These are phyloP conservation scores for Neoarthrinium moseri DNA, from an alignment of 2,329 filamentous ascomycete genomes.

Conservation along the genomic window DNA sequence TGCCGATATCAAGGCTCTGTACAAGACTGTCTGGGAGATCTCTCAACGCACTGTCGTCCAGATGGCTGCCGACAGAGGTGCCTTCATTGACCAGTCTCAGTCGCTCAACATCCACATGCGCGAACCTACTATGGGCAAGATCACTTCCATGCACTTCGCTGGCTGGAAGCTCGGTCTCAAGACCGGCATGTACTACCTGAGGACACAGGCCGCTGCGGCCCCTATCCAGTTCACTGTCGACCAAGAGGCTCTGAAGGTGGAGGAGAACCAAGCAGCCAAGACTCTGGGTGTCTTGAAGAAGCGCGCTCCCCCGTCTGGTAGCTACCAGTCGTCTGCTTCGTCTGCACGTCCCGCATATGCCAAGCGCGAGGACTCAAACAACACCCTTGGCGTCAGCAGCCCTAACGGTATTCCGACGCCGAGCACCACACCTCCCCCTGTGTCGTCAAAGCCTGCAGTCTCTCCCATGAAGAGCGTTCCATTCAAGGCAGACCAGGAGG, in stretches of 20 bases:
- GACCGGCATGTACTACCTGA: conserved; percentile 99
- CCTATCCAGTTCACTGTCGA: conserved; percentile 99
- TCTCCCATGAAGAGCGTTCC: conserved; percentile 61
- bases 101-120: conserved; percentile 99
- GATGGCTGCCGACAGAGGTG: conserved; percentile 97
- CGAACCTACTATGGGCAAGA: conserved; percentile 99
- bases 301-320: conserved; percentile 58
- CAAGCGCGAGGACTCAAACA: conserved; percentile 51
- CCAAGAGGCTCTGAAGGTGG: conserved; percentile 87
- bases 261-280: conserved; percentile 75
- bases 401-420: conserved; percentile 68
- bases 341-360: conserved; percentile 42
- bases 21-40: conserved; percentile 99
- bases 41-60: conserved; percentile 93
- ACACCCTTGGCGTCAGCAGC: conserved; percentile 31
- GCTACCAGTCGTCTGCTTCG: conserved; percentile 58
- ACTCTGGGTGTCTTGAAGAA: conserved; percentile 65
- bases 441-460: conserved; percentile 40
- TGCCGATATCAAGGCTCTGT: conserved; percentile 90
- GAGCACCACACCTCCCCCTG: conserved; percentile 62
- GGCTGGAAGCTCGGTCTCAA: conserved; percentile 99
- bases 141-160: conserved; percentile 98
- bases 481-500: conserved; percentile 75
- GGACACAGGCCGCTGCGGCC: conserved; percentile 93
- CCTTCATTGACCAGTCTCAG: conserved; percentile 98